These are phyloP conservation scores for Ramaria rubella DNA, from an alignment of 768 basidiomycete species.

Conservation along the genomic window DNA sequence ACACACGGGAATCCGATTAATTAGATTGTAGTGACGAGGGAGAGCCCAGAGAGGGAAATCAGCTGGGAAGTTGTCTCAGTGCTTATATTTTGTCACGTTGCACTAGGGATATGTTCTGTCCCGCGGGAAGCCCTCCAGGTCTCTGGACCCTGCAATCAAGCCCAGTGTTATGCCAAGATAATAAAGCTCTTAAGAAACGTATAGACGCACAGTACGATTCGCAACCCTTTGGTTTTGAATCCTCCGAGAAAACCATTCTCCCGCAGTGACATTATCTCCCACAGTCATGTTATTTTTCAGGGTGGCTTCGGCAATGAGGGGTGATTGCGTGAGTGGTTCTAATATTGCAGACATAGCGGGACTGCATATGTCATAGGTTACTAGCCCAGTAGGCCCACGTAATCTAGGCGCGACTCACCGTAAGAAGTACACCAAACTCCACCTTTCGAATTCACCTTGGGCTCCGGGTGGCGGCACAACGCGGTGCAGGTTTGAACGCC, in stretches of 20 bases:
- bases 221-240: constrained; percentile 35
- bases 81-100: no score
- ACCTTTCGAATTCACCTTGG: constrained; percentile 48
- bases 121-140: constrained; percentile 17
- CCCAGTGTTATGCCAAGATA: no score
- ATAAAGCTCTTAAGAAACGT: not conserved
- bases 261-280: constrained; percentile 30
- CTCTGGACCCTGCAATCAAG: constrained; percentile 17
- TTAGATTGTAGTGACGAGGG: no score
- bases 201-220: constrained; percentile 33
- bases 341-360: not conserved
- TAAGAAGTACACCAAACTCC: constrained; percentile 65
- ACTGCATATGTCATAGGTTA: not conserved
- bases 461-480: constrained; percentile 58
- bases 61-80: no score
- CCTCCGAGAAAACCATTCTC: constrained; percentile 37
- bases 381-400: no score
- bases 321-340: not conserved
- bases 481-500: constrained; percentile 54
- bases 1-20: no score
- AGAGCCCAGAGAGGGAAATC: no score
- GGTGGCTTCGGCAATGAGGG: constrained; percentile 41
- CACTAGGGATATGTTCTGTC: constrained; percentile 13
- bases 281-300: constrained; percentile 25
- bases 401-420: constrained; percentile 21